Evolutionary conservation across 2,329 filamentous ascomycete species (phyloP), one percentile per base, ranked within the genome.

Genomic region (Aspergillus pseudoterreus): DNA sequence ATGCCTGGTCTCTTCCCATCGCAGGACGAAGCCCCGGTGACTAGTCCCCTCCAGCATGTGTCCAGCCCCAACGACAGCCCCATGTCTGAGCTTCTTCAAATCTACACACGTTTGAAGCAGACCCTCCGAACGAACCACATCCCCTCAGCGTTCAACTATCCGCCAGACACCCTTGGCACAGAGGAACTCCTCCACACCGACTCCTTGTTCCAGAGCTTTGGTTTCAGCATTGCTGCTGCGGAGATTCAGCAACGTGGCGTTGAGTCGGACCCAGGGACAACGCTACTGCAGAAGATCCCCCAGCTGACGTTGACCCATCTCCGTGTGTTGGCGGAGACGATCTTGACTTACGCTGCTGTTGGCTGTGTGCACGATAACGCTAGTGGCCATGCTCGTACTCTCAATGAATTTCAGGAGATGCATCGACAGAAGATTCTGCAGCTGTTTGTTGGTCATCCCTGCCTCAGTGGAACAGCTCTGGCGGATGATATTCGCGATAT

Each of bases 241-340:
- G 94, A 99, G 72, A 96, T 97, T 58, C 86, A 92, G 57, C 91
- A 96, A 68, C 87, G 94, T 61, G 94, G 94, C 6, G 78, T 90
- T 3, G 87, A 90, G 60, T 84, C 85, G 19, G 82, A 87, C 57
- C 81, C 82, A 43, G 86, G 88, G 49, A 79, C 84, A 69, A 92
- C 87, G 4, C 74, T 97, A 43, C 72, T 97, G 17, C 87, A 92
- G 58, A 91, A 86, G 63, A 87, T 97, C 47, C 86, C 94, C 0
- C 87, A 92, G 51, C 85, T 95, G 67, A 81, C 83, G 1, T 75
- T 99, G 53, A 94, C 89, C 1, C 91, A 97, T 67, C 78, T 99
- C 24, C 88, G 92, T 45, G 86, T 97, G 24, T 76, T 97, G 21
- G 86, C 90, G 1, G 94, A 96, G 73, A 97, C 92, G 1, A 87